phyloP scores from a whole-genome alignment of 331 rosid genomes.

The Ulmus americana region DNA sequence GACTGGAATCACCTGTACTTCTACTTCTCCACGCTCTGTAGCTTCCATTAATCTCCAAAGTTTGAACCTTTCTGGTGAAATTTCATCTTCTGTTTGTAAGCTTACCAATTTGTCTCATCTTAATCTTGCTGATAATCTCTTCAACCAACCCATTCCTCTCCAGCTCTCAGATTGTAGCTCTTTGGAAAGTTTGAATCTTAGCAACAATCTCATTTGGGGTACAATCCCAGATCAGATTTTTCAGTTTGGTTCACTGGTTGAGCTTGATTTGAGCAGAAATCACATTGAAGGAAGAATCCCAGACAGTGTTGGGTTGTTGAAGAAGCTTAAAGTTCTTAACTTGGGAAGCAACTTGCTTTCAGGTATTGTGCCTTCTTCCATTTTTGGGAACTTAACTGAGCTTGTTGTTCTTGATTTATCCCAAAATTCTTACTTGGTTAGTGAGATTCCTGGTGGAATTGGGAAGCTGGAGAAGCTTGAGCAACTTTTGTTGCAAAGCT shows the following conservation, averaged over 20 bases:
- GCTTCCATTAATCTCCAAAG: constrained; percentile 61
- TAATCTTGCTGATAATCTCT: constrained; percentile 73
- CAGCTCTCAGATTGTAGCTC: constrained; percentile 71
- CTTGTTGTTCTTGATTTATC: constrained; percentile 82
- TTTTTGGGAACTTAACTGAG: constrained; percentile 58
- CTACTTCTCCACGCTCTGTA: constrained; percentile 43
- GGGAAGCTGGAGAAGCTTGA: constrained; percentile 63
- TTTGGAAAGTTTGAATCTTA: constrained; percentile 73
- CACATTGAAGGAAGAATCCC: constrained; percentile 72
- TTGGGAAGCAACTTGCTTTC: constrained; percentile 69
- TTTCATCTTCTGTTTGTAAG: constrained; percentile 61
- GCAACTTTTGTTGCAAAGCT: constrained; percentile 59
- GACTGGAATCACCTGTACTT: constrained; percentile 69
- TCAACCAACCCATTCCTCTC: constrained; percentile 88
- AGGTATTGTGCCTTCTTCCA: constrained; percentile 50
- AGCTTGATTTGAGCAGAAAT: constrained; percentile 74
- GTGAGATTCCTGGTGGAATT: constrained; percentile 70
- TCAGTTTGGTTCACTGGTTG: constrained; percentile 45
- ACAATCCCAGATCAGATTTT: constrained; percentile 90
- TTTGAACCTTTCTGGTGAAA: constrained; percentile 79
- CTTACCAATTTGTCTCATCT: constrained; percentile 57
- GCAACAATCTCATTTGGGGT: constrained; percentile 86
- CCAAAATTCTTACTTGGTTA: constrained; percentile 59
- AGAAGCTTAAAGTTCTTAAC: constrained; percentile 58
- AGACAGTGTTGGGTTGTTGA: constrained; percentile 55